A percentile compares a stretch with the other conserved stretches of the same genome.
phyloP scores from a whole-genome alignment of 129 eudicot genomes.

The Glebionis coronaria region DNA sequence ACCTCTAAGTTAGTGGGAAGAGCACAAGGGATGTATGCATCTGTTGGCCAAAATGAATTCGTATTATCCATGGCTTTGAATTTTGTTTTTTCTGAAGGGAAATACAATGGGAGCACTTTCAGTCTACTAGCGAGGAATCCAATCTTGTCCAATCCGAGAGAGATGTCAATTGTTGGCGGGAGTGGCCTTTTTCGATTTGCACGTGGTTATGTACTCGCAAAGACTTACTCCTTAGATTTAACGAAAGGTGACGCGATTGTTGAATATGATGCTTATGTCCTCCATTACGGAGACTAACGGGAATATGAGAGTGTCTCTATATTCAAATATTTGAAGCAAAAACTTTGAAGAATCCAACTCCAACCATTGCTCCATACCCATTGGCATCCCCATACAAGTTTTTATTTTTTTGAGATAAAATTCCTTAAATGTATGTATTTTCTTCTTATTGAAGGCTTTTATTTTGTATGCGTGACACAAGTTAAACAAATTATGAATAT shows the following conservation, averaged over 20 bases:
- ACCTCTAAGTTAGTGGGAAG: conserved; percentile 21
- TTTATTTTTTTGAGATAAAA: too few species aligned
- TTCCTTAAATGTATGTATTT: too few species aligned
- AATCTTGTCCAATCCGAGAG: background rate
- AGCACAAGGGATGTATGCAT: conserved; percentile 20
- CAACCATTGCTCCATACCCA: too few species aligned
- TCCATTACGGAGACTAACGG: conserved; percentile 1
- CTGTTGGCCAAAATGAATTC: background rate
- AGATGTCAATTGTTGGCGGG: conserved; percentile 11
- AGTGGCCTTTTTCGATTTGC: conserved; percentile 20
- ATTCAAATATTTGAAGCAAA: too few species aligned
- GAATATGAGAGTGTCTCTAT: too few species aligned
- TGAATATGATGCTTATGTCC: conserved; percentile 15
- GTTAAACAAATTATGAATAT: too few species aligned
- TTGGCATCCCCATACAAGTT: too few species aligned
- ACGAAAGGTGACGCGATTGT: conserved; percentile 4
- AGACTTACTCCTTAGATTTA: background rate
- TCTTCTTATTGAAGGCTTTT: too few species aligned
- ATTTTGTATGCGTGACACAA: too few species aligned
- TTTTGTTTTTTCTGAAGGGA: conserved; percentile 15
- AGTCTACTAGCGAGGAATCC: conserved; percentile 16
- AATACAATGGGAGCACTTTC: conserved; percentile 21
- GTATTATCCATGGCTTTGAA: conserved; percentile 2
- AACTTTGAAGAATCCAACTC: too few species aligned
- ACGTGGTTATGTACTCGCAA: conserved; percentile 18